Evolutionary conservation across 495 filamentous ascomycete genomes (phyloP).

Genomic region (Neurospora sp.): DNA sequence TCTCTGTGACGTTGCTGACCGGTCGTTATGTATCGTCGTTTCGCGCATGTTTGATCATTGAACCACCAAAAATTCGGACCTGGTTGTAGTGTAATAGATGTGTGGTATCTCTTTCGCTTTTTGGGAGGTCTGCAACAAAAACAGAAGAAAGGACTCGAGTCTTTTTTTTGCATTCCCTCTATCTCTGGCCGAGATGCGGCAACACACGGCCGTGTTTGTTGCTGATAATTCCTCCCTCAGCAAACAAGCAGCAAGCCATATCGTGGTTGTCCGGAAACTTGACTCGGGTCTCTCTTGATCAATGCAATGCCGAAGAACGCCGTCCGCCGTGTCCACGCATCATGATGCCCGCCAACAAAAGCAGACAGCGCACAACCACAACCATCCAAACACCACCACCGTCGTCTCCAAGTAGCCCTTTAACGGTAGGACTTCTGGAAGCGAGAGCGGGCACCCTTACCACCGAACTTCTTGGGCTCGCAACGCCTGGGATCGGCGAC

Average conservation of each 20-base stretch:
- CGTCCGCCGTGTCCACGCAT: conserved; percentile 24
- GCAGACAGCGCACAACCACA: conserved; percentile 2
- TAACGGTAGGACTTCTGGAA: conserved; percentile 86
- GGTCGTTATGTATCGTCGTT: neutral
- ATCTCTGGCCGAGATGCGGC: neutral
- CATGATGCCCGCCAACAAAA: conserved; percentile 12
- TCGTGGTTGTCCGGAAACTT: neutral
- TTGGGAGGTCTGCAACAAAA: neutral
- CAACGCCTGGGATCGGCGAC: conserved; percentile 94
- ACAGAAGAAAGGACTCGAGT: neutral
- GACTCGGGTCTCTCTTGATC: conserved; percentile 9
- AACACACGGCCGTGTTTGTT: neutral
- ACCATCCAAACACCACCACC: conserved; percentile 14
- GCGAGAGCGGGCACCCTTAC: conserved; percentile 86
- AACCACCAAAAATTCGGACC: neutral
- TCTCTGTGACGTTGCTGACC: neutral
- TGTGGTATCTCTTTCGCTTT: neutral
- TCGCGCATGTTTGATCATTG: neutral
- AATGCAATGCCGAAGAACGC: conserved; percentile 30
- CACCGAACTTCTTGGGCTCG: conserved; percentile 88
- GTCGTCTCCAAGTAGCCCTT: conserved; percentile 17
- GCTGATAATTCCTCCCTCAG: neutral
- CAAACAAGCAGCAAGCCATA: neutral
- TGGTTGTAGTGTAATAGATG: neutral
- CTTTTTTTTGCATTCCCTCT: neutral